Evolutionary conservation across 139 green algal species (phyloP).

Genomic region (Tetraselmis striata): DNA sequence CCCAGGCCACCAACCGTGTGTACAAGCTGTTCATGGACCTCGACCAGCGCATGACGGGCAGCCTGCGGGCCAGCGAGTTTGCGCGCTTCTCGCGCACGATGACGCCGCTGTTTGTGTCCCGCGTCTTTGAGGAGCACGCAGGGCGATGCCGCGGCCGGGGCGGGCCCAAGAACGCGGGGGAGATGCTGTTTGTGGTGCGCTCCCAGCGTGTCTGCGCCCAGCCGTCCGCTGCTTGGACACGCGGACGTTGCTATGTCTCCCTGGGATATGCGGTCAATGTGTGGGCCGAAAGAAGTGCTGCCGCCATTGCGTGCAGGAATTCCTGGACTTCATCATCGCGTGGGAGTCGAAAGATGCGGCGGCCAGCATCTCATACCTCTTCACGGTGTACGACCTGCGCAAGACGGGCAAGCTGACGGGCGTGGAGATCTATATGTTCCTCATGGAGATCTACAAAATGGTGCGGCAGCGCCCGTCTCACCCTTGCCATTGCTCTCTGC

Average conservation of each 20-base stretch:
- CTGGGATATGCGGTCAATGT: not conserved
- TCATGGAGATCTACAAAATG: constrained; percentile 33
- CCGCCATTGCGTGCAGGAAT: constrained; percentile 56
- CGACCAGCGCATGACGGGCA: constrained; percentile 50
- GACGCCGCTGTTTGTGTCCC: constrained; percentile 47
- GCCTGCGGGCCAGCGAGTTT: constrained; percentile 47
- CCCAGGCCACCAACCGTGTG: constrained; percentile 41
- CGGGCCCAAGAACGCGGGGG: not conserved
- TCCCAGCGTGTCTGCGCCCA: no score
- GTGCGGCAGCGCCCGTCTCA: not conserved
- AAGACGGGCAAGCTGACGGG: constrained; percentile 33
- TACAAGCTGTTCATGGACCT: constrained; percentile 47
- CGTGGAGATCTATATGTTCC: constrained; percentile 47
- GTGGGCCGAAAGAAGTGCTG: no score
- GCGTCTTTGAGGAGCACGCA: constrained; percentile 60
- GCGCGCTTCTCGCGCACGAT: constrained; percentile 43
- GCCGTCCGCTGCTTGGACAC: no score
- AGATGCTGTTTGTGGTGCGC: not conserved
- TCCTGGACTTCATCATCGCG: constrained; percentile 63
- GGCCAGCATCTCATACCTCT: constrained; percentile 59
- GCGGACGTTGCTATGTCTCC: constrained; percentile 16
- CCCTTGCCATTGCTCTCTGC: no score
- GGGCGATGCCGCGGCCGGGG: not conserved
- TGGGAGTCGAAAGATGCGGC: constrained; percentile 54
- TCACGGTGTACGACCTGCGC: constrained; percentile 56